Base-by-base conservation (phyloP, 306 rosid species). In the Boehmeria nivea region DNA sequence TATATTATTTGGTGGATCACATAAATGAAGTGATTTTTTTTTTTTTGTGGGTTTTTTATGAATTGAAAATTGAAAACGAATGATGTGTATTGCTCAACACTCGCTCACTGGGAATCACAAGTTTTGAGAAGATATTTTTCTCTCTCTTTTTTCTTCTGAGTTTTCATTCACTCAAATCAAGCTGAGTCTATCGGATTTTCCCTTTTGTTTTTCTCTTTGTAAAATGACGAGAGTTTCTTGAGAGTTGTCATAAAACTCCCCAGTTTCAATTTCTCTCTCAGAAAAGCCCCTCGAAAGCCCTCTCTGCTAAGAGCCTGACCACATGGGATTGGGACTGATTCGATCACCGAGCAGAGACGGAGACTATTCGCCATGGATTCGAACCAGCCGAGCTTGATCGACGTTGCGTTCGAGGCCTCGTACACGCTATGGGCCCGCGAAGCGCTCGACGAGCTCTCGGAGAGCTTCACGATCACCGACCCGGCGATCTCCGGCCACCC, bases 271-370 rank as follows among this genome's bases (percentile, higher is more conserved):
- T 28, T 28, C 34, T 28, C 5, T 28, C 5, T 28, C 8, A 8
- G 34, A 28, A 28, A 28, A 3, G 8, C 34, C 34, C 34, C 8
- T 3, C 3, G 34, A 28, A 28, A 28, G 34, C 34, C 8, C 34
- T 28, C 34, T 28, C 34, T 28, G 5, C 8, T 3, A 28, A 28
- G 34, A 28, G 34, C 34, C 34, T 3, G 44, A 40, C 73, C 94
- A 81, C 97, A 89, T 89, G 97, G 95, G 97, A 85, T 83, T 88
- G 83, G 77, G 74, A 77, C 63, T 72, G 58, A 60, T 77, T 64
- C 63, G 57, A 20, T 63, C 59, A 57, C 57, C 66, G 76, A 74
- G 64, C 61, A 69, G 55, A 51, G 73, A 28, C 50, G 47, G 43
- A 62, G 74, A 45, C 59, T 76, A 31, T n/a, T 9, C 19, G 14